Conservation (phyloP, 1,284 basidiomycete species). For the Clitocybe nebularis region DNA sequence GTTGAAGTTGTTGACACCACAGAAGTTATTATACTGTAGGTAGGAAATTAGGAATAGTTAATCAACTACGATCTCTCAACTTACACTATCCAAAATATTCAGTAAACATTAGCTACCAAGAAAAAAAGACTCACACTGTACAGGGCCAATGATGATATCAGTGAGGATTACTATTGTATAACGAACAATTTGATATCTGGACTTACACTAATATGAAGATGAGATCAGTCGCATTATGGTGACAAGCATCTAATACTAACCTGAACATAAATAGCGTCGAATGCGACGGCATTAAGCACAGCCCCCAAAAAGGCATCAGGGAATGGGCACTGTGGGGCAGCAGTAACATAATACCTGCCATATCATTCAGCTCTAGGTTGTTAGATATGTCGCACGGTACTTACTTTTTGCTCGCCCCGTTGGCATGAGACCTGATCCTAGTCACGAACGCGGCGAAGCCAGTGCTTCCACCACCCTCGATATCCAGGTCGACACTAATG, state of each 20-base stretch:
- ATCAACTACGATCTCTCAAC: background rate
- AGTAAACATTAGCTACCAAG: background rate
- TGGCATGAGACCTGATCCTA: slow-evolving; percentile 42
- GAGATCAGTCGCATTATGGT: background rate
- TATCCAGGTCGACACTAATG: slow-evolving; percentile 58
- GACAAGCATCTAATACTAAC: slow-evolving; percentile 14
- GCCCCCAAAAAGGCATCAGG: slow-evolving; percentile 56
- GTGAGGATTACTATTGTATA: no score
- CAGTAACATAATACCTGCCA: slow-evolving; percentile 56
- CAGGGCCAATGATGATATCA: no score
- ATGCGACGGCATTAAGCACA: slow-evolving; percentile 49
- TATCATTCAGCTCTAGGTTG: background rate
- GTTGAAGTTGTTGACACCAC: slow-evolving; percentile 38
- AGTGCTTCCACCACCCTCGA: slow-evolving; percentile 54
- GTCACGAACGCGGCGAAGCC: slow-evolving; percentile 55
- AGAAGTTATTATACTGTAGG: slow-evolving; percentile 47
- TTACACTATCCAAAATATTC: slow-evolving; percentile 5
- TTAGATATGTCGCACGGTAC: slow-evolving; percentile 12
- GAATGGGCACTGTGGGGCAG: slow-evolving; percentile 65
- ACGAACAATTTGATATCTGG: no score
- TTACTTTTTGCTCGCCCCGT: slow-evolving; percentile 48
- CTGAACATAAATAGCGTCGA: slow-evolving; percentile 65
- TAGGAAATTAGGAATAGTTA: background rate
- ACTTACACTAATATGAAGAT: slow-evolving; percentile 17
- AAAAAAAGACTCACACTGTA: slow-evolving; percentile 13